Evolutionary conservation across 352 stramenopile genomes (phyloP).

Genomic region (Globisporangium perplexum): DNA sequence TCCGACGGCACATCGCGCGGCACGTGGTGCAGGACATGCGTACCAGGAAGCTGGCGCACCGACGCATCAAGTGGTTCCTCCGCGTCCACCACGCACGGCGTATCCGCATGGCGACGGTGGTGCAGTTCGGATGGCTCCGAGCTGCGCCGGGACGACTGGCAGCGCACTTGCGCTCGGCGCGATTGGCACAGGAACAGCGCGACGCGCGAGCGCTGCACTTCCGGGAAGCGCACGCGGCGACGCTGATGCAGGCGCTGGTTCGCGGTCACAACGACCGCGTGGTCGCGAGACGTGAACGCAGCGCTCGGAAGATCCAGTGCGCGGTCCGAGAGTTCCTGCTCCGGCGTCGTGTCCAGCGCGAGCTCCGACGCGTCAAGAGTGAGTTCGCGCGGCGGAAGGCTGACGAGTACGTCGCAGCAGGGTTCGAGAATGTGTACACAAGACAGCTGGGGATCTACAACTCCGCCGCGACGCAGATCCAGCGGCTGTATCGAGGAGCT

Average conservation of each 20-base stretch:
- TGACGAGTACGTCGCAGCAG: constrained; percentile 22
- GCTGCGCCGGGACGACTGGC: constrained; percentile 37
- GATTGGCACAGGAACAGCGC: constrained; percentile 10
- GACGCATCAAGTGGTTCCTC: constrained; percentile 80
- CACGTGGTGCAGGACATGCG: constrained; percentile 24
- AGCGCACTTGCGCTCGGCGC: constrained; percentile 30
- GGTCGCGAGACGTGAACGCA: constrained; percentile 30
- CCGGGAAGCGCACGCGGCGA: constrained; percentile 27
- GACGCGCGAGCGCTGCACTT: constrained; percentile 16
- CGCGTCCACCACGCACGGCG: constrained; percentile 42
- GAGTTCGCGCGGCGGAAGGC: constrained; percentile 16
- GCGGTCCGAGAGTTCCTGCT: constrained; percentile 29
- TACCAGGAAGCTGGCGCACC: constrained; percentile 38
- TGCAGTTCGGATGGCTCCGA: constrained; percentile 78
- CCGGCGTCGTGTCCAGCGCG: constrained; percentile 29
- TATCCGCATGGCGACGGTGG: constrained; percentile 21
- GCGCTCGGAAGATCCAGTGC: constrained; percentile 40
- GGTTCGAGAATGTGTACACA: constrained; percentile 17
- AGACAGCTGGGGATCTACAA: constrained; percentile 29
- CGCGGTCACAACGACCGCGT: constrained; percentile 38
- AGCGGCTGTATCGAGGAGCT: constrained; percentile 43
- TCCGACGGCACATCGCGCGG: constrained; percentile 28
- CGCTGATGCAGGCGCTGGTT: constrained; percentile 41
- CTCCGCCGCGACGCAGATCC: constrained; percentile 42
- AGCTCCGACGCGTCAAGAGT: constrained; percentile 29